These are phyloP conservation scores for Chrysopogon serrulatus DNA, from an alignment of 176 grass and related monocot species.

Conservation along the genomic window DNA sequence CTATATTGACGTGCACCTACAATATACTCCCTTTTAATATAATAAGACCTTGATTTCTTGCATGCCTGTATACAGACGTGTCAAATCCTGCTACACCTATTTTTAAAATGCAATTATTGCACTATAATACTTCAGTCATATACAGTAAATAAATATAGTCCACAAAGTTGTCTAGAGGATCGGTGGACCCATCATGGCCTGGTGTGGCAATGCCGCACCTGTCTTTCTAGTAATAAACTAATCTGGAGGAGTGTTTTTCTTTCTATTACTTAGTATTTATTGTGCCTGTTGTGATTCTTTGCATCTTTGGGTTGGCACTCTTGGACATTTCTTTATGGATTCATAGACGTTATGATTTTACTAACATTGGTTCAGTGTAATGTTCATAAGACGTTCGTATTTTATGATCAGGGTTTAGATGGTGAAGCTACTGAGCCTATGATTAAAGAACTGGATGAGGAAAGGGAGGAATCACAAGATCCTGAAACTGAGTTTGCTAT, in stretches of 20 bases:
- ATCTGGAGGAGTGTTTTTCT: neutral
- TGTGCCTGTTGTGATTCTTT: constrained; percentile 14
- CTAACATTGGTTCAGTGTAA: neutral
- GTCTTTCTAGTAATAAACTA: neutral
- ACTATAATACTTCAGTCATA: too few relatives aligned
- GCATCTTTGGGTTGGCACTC: neutral
- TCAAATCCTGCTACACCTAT: neutral
- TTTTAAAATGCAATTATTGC: neutral
- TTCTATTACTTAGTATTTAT: neutral
- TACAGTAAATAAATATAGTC: too few relatives aligned
- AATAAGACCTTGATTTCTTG: neutral
- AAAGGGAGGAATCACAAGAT: constrained; percentile 98
- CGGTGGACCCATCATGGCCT: too few relatives aligned
- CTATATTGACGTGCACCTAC: neutral
- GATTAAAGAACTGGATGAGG: constrained; percentile 99
- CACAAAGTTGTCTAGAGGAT: too few relatives aligned
- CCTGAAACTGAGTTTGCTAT: constrained; percentile 97
- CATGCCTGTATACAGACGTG: neutral
- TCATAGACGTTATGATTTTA: neutral
- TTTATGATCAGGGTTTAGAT: constrained; percentile 75
- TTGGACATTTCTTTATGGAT: neutral
- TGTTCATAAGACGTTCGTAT: constrained; percentile 4
- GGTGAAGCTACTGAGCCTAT: constrained; percentile 99
- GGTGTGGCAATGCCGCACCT: too few relatives aligned
- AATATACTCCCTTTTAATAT: neutral